Evolutionary conservation across 495 filamentous ascomycete genomes (phyloP).

Genomic region (Penicillium chermesinum): DNA sequence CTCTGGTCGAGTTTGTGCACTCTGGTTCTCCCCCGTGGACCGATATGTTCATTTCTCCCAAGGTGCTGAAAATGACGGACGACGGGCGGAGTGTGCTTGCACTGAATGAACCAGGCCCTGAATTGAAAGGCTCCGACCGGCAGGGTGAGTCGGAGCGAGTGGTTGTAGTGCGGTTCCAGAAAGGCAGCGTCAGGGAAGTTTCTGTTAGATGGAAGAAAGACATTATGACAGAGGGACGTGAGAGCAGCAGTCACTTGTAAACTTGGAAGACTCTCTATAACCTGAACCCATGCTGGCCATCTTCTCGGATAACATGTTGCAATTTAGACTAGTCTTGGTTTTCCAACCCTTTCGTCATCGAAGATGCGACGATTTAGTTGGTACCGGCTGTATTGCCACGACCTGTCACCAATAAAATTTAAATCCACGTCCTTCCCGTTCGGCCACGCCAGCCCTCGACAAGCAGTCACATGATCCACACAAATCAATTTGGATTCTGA

Average conservation of each 20-base stretch:
- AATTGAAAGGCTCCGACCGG: constrained; percentile 56
- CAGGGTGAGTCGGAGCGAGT: constrained; percentile 70
- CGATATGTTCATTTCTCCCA: constrained; percentile 72
- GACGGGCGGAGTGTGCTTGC: constrained; percentile 60
- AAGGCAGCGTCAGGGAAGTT: constrained; percentile 50
- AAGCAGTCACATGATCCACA: constrained; percentile 51
- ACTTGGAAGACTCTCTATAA: neutral
- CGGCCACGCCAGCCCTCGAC: constrained; percentile 33
- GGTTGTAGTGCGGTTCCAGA: constrained; percentile 61
- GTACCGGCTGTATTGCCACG: constrained; percentile 24
- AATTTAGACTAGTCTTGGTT: no score
- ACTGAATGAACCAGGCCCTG: constrained; percentile 66
- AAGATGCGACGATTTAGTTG: no score
- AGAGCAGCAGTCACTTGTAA: constrained; percentile 29
- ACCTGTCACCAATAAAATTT: neutral
- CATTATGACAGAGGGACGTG: constrained; percentile 27
- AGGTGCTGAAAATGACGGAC: constrained; percentile 48
- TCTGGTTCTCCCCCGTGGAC: constrained; percentile 60
- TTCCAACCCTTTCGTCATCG: no score
- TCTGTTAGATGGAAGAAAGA: constrained; percentile 52
- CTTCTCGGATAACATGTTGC: no score
- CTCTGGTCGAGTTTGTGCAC: constrained; percentile 54
- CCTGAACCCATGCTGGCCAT: neutral
- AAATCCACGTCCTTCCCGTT: constrained; percentile 13
- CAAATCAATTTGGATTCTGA: constrained; percentile 29